Base-by-base conservation (phyloP, 192 early-diverging fungal genomes). In the Podila epicladia region DNA sequence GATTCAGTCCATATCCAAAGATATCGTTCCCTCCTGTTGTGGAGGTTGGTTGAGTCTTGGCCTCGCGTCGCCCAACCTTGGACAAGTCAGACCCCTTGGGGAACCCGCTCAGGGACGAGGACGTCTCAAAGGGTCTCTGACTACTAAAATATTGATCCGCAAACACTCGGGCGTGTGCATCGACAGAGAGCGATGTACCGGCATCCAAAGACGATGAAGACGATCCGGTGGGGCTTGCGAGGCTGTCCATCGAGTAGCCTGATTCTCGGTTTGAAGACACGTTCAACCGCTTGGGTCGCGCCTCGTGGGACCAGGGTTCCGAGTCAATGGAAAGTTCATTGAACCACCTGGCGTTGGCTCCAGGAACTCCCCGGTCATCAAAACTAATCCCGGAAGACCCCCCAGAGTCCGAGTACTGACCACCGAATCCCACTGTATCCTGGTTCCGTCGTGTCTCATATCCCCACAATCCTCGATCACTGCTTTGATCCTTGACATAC, bases 71-170 rank as follows among this genome's bases (percentile, higher is more conserved):
- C 12, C 60, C 38, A 22, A 59, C 35, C 41, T 33, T 37, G 5
- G 37, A 55, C 33, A 48, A 17, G 37, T 35, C 24, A 29, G 59
- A 41, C 4, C 31, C 29, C 8, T 45, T 45, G 41, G 41, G 41
- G 41, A 37, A 9, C 9, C 41, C 41, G 41, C 41, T 45, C 6
- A 70, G 9, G 9, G 68, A 50, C 22, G 67, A 65, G 12, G 68
- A 67, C 1, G 74, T 32, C 0, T 76, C 74, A 65, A 70, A 76
- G 37, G 62, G 67, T 50, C 68, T 66, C 24, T 75, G 67, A 13
- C 55, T 51, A 33, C 74, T 76, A 26, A 76, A 76, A 26, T 76
- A 76, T 49, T 76, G 74, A 17, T 76, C 74, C 29, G 74, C 74
- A 76, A 76, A 76, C 28, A 65, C 68, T 11, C 64, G 59, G 1